phyloP scores from a whole-genome alignment of 371 early-diverging fungal species.

The Apophysomyces ossiformis region DNA sequence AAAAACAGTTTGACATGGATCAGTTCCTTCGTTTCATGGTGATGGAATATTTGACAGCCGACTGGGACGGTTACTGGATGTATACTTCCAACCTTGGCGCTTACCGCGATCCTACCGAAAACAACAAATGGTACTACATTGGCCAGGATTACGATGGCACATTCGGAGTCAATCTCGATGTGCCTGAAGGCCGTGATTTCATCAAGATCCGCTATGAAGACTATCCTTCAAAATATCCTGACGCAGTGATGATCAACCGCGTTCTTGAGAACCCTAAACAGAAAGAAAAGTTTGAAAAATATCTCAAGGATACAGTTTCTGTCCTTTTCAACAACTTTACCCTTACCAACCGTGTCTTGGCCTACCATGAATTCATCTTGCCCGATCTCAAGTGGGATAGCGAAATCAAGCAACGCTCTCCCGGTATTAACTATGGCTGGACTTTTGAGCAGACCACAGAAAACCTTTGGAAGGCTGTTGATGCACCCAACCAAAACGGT shows the following conservation, averaged over 20 bases:
- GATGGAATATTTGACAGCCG: constrained; percentile 47
- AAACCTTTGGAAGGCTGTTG: constrained; percentile 46
- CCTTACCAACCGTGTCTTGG: constrained; percentile 52
- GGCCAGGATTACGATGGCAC: constrained; percentile 65
- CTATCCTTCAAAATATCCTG: constrained; percentile 44
- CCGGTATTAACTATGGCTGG: constrained; percentile 62
- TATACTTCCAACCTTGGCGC: constrained; percentile 48
- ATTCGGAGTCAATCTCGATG: constrained; percentile 58
- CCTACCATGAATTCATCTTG: constrained; percentile 53
- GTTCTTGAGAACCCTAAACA: constrained; percentile 50
- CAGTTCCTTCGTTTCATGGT: constrained; percentile 51
- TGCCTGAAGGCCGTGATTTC: constrained; percentile 29
- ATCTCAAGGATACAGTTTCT: constrained; percentile 54
- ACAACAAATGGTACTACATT: constrained; percentile 53
- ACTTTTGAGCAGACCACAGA: constrained; percentile 42
- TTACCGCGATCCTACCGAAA: constrained; percentile 40
- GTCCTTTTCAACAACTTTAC: constrained; percentile 59
- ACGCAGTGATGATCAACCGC: constrained; percentile 55
- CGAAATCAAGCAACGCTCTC: constrained; percentile 52
- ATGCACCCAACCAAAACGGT: constrained; percentile 38
- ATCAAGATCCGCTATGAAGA: constrained; percentile 47
- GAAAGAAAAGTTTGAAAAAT: constrained; percentile 47
- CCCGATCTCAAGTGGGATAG: constrained; percentile 62
- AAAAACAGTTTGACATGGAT: constrained; percentile 37
- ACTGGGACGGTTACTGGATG: constrained; percentile 59